Base-by-base conservation (phyloP, 148 eudicot species). In the Pharnaceum exiguum region DNA sequence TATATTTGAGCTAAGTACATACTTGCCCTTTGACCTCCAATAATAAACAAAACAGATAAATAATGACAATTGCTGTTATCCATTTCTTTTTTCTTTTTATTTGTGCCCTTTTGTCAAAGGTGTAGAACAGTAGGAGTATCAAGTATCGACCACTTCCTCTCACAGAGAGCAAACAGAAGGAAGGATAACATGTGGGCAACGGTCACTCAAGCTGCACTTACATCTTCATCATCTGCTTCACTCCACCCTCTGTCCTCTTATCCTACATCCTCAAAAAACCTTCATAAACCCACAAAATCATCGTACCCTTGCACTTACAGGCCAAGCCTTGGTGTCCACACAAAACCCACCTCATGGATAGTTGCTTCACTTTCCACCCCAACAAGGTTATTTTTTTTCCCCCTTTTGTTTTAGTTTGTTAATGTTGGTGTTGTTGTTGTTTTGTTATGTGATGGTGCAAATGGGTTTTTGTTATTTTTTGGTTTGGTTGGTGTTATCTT, bases 141-240 rank as follows among this genome's bases (percentile, higher is more conserved):
- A n/a, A n/a, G n/a, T n/a, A n/a, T n/a, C n/a, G n/a, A n/a, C n/a
- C n/a, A n/a, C n/a, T n/a, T n/a, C 35, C 32, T n/a, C 21, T 39
- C 10, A 18, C 22, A n/a, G 19, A 26, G 15, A 17, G 31, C 12
- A 13, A 17, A 18, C 4, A 33, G 36, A 13, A 15, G 33, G 15
- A 59, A 52, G 47, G 84, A 86, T 72, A 86, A 86, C n/a, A n/a
- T 87, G 90, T 72, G 80, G 72, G 55, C 71, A 72, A 67, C 76
- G 37, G 71, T 70, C 37, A 60, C 81, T 67, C 70, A 73, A 33
- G 57, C 23, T 23, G 29, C 66, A 19, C 25, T 62, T 35, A 51
- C 72, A 32, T 63, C 60, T 24, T 68, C 71, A 36, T 66, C 60
- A 17, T 59, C 80, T 58, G 60, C 67, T 29, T 58, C 65, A 56